phyloP scores from a whole-genome alignment of 495 filamentous ascomycete species.

The Penicillium malachiteum region DNA sequence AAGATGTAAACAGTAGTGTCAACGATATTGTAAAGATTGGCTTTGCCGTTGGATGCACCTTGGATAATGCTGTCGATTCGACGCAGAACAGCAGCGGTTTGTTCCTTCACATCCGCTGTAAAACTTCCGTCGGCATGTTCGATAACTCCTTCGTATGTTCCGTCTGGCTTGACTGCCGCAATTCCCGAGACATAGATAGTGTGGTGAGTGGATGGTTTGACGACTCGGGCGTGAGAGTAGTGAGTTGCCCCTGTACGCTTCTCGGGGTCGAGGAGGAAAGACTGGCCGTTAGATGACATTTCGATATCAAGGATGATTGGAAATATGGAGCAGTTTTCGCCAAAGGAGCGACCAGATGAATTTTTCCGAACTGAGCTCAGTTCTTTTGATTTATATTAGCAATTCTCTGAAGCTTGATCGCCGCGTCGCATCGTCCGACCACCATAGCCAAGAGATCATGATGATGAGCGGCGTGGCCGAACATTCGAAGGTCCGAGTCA shows the following conservation, averaged over 20 bases:
- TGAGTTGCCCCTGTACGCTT: constrained; percentile 20
- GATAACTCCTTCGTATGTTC: constrained; percentile 25
- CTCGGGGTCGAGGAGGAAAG: constrained; percentile 36
- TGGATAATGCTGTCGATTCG: constrained; percentile 35
- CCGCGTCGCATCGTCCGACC: no score
- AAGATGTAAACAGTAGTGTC: constrained; percentile 34
- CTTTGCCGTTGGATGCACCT: constrained; percentile 31
- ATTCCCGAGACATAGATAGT: constrained; percentile 38
- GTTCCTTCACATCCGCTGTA: constrained; percentile 27
- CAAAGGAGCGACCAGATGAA: not conserved
- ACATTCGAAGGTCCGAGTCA: no score
- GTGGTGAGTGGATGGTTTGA: constrained; percentile 25
- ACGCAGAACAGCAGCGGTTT: constrained; percentile 33
- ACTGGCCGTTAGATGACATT: constrained; percentile 33
- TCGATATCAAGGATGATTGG: not conserved
- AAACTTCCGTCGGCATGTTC: constrained; percentile 33
- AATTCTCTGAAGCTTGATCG: no score
- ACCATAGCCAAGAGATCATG: no score
- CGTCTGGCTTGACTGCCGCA: constrained; percentile 19
- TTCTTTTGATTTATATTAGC: no score
- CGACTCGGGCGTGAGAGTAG: constrained; percentile 34
- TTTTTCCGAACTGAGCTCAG: no score
- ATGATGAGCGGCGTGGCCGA: no score
- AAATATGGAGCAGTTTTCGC: not conserved
- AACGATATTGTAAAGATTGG: constrained; percentile 31